These are phyloP conservation scores for Prunus salicina DNA, from an alignment of 306 rosid genomes.

Conservation along the genomic window DNA sequence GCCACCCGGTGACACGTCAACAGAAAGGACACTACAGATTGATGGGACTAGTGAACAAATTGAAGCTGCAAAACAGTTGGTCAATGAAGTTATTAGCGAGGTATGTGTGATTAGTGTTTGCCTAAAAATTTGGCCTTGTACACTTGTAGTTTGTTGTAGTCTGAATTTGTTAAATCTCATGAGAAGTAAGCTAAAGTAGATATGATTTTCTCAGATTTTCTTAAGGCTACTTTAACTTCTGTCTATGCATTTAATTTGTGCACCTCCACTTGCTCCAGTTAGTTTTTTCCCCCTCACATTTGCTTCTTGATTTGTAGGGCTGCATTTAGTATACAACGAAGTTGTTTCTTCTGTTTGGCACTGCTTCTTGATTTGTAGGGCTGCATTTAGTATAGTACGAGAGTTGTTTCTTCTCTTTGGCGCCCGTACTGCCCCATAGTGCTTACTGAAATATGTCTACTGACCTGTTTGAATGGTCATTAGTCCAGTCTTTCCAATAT, in stretches of 20 bases:
- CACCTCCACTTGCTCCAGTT: neutral
- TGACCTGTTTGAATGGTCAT: neutral
- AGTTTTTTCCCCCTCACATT: neutral
- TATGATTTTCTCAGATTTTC: neutral
- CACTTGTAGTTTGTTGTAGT: neutral
- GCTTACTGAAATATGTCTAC: neutral
- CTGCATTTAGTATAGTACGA: neutral
- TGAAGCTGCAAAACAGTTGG: slow-evolving; percentile 84
- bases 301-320: neutral
- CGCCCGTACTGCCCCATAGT: neutral
- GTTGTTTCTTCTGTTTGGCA: too few relatives aligned
- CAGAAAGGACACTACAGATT: slow-evolving; percentile 80
- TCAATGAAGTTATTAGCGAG: slow-evolving; percentile 81
- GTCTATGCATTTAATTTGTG: neutral
- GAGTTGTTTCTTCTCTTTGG: neutral
- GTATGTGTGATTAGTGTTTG: slow-evolving; percentile 44
- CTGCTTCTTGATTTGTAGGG: neutral
- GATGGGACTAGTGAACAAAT: slow-evolving; percentile 90
- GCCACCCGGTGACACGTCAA: slow-evolving; percentile 92
- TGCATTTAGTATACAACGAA: neutral
- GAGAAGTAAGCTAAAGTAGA: neutral
- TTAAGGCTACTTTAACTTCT: neutral
- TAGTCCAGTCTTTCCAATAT: neutral
- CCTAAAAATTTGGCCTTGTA: slow-evolving; percentile 29
- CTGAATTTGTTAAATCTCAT: neutral